Conservation (phyloP, 2,329 filamentous ascomycete species). For the Paracoccidioides brasiliensis region DNA sequence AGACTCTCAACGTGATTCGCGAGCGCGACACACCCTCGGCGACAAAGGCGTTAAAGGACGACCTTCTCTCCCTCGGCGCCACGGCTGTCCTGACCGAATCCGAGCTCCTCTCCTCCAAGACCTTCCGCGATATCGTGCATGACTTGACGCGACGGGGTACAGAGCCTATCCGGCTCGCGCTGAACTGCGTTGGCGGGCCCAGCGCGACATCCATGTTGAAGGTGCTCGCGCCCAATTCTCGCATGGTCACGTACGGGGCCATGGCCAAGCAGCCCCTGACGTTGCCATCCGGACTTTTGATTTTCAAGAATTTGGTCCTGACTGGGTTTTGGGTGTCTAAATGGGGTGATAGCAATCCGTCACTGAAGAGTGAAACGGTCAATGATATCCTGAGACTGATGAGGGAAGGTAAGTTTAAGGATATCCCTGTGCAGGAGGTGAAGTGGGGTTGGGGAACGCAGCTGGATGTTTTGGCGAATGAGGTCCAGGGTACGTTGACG, state of each 20-base stretch:
- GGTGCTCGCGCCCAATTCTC: slow-evolving; percentile 52
- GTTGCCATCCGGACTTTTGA: slow-evolving; percentile 70
- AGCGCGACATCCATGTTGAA: slow-evolving; percentile 67
- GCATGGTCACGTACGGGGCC: slow-evolving; percentile 85
- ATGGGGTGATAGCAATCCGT: slow-evolving; percentile 66
- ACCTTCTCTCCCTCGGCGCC: slow-evolving; percentile 49
- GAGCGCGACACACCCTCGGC: slow-evolving; percentile 52
- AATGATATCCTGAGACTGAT: slow-evolving; percentile 69
- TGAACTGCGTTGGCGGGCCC: slow-evolving; percentile 93
- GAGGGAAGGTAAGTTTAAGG: slow-evolving; percentile 62
- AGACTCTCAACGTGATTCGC: slow-evolving; percentile 80
- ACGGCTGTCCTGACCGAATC: slow-evolving; percentile 50
- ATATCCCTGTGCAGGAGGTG: slow-evolving; percentile 70
- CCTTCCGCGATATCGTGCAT: slow-evolving; percentile 39
- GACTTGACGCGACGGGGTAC: slow-evolving; percentile 60
- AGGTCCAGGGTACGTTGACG: slow-evolving; percentile 68
- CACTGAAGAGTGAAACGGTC: slow-evolving; percentile 67
- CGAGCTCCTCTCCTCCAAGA: slow-evolving; percentile 35
- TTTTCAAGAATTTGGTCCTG: slow-evolving; percentile 85
- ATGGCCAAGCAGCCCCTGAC: slow-evolving; percentile 82
- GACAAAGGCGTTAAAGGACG: slow-evolving; percentile 50
- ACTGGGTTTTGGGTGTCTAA: slow-evolving; percentile 89
- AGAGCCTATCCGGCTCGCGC: slow-evolving; percentile 59
- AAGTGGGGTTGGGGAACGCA: slow-evolving; percentile 74
- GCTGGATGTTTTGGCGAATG: slow-evolving; percentile 52